Base-by-base conservation (phyloP, 176 grass and related monocot genomes). In the Zoysia pacifica region DNA sequence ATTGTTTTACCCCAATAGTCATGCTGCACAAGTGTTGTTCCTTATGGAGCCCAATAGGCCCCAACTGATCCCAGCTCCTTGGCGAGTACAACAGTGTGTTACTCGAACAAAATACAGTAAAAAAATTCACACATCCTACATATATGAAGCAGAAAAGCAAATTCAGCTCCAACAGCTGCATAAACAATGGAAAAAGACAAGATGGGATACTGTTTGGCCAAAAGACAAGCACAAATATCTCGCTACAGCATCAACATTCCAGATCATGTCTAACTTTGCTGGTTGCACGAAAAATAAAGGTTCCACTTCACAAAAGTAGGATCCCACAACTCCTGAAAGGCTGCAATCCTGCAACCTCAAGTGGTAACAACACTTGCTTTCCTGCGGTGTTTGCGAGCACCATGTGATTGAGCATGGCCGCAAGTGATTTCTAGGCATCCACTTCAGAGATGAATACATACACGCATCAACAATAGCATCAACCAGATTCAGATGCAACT, bases 181-280 rank as follows among this genome's bases (percentile, higher is more conserved):
- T 69, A 76, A 55, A 42, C 5, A 48, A 62, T 2, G 0, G 48
- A 7, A 39, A 58, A 63, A 63, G 52, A 48, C 48, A 20, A 51
- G 15, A 47, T 5, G 62, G 15, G 45, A 63, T 64, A 44, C 62
- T 47, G 14, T 41, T 5, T 47, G 36, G 15, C 40, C 70, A 64
- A 70, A 79, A 75, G 39, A 88, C 76, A 80, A 62, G 11, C 11
- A 84, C 7, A 74, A 80, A 54, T 39, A 69, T 75, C 48, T 76
- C 16, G 38, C 72, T 65, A 36, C 20, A 79, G 41, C 69, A 68
- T 75, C 58, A 48, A 46, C 46, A 79, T 67, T 63, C 37, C 70
- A 64, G 39, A 9, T 18, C 7, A 70, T 70, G 4, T 56, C 18
- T 52, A 39, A 84, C 63, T 74, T 68, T 75, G 53, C 67, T 44